A percentile compares a stretch with the other conserved stretches of the same genome.
phyloP scores from a whole-genome alignment of 257 asterid species.

The Coffea eugenioides region DNA sequence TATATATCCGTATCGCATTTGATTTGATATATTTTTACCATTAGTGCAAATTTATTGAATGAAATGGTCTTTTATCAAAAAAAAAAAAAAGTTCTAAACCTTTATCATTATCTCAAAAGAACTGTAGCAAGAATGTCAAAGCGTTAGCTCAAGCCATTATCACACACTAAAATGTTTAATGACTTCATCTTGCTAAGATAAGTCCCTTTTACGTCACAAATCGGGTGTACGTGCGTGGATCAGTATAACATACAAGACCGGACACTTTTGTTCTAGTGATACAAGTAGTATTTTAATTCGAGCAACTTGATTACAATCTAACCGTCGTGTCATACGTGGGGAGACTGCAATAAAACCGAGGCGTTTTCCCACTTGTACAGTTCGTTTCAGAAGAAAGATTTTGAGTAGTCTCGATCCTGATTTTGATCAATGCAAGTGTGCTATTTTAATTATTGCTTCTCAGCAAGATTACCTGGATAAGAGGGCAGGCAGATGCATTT shows the following conservation, averaged over 20 bases:
- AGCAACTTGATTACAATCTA: no score
- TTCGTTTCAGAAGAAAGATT: not conserved
- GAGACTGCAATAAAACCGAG: not conserved
- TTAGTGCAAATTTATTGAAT: no score
- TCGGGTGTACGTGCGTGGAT: not conserved
- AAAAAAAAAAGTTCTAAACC: not conserved
- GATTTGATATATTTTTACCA: no score
- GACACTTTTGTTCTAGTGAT: not conserved
- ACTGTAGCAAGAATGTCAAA: not conserved
- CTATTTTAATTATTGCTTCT: not conserved
- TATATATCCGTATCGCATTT: no score
- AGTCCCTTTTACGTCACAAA: not conserved
- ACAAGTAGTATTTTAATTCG: not conserved
- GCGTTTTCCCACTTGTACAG: not conserved
- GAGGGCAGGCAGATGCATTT: slow-evolving; percentile 4
- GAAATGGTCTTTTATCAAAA: no score
- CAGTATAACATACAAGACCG: not conserved
- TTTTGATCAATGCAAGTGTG: not conserved
- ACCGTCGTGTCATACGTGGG: no score
- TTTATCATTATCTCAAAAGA: not conserved
- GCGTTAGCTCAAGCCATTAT: not conserved
- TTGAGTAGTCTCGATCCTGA: not conserved
- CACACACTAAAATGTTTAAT: not conserved
- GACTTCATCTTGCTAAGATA: not conserved
- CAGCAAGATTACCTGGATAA: slow-evolving; percentile 2